Percentiles rank a stretch among this genome's conserved stretches.
Conservation (phyloP, 257 asterid genomes). For the Thymus mandschuricus region DNA sequence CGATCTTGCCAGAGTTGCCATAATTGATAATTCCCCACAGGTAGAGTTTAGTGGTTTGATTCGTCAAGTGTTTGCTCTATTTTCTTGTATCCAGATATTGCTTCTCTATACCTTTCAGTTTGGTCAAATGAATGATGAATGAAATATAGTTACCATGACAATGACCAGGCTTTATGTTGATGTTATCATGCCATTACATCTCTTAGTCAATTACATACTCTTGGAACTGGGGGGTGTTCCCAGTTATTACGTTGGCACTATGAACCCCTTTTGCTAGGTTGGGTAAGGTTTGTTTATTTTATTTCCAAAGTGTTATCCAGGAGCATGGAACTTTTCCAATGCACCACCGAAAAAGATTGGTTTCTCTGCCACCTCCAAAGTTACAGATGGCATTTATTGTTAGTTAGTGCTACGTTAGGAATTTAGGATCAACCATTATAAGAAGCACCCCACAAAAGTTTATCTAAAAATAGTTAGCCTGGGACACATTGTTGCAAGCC, state of each 20-base stretch:
- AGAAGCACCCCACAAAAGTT: conserved; percentile 23
- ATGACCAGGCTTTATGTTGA: conserved; percentile 7
- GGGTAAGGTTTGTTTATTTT: conserved; percentile 12
- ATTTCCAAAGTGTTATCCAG: conserved; percentile 9
- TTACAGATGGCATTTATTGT: neutral
- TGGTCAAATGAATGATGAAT: conserved; percentile 22
- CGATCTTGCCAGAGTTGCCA: conserved; percentile 90
- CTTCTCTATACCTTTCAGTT: conserved; percentile 12
- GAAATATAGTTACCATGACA: conserved; percentile 3
- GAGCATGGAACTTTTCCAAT: conserved; percentile 19
- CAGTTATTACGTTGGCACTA: conserved; percentile 15
- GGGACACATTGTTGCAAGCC: neutral
- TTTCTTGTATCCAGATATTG: conserved; percentile 22
- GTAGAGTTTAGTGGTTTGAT: conserved; percentile 42
- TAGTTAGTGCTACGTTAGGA: neutral
- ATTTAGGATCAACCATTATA: neutral
- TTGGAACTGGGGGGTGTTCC: conserved; percentile 8
- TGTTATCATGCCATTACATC: neutral
- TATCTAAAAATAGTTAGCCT: conserved; percentile 1
- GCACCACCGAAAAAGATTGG: conserved; percentile 18
- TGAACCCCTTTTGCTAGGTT: conserved; percentile 23
- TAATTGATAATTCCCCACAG: conserved; percentile 95
- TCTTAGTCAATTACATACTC: conserved; percentile 8
- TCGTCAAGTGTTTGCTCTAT: neutral
- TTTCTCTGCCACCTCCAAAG: conserved; percentile 4